A percentile compares a stretch with the other conserved stretches of the same genome.
Conservation (phyloP, 495 filamentous ascomycete species). For the Penicillium lagena region DNA sequence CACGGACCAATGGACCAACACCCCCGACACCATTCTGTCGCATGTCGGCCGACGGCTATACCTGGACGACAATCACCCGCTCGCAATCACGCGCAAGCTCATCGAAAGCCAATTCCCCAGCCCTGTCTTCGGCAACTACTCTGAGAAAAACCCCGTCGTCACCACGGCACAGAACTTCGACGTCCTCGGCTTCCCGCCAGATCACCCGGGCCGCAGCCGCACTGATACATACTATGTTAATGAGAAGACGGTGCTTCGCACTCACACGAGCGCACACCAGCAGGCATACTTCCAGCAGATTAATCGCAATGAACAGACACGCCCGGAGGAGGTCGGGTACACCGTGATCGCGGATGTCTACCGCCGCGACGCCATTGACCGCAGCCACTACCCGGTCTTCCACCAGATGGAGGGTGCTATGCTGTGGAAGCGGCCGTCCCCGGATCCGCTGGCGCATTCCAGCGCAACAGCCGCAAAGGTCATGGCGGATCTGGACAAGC, state of each 20-base stretch:
- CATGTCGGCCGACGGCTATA: constrained; percentile 71
- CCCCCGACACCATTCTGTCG: constrained; percentile 66
- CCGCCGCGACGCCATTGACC: constrained; percentile 88
- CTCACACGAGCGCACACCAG: constrained; percentile 91
- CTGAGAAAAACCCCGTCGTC: constrained; percentile 77
- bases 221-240: constrained; percentile 98
- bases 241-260: constrained; percentile 73
- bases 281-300: constrained; percentile 70
- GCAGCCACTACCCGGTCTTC: constrained; percentile 92
- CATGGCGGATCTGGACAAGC: constrained; percentile 53
- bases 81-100: constrained; percentile 82
- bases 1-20: constrained; percentile 81
- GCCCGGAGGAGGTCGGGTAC: constrained; percentile 68
- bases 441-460: constrained; percentile 46
- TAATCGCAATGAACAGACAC: constrained; percentile 32
- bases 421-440: constrained; percentile 73
- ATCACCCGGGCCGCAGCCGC: constrained; percentile 82
- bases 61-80: constrained; percentile 79
- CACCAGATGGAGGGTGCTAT: constrained; percentile 97
- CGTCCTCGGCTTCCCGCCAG: constrained; percentile 77
- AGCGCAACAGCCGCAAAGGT: constrained; percentile 39
- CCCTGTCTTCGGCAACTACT: constrained; percentile 69
- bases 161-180: constrained; percentile 87
- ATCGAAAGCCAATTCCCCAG: constrained; percentile 83
- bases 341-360: constrained; percentile 96